Conservation (phyloP, 164 flowering plant genomes). For the Nelumbo lutea region DNA sequence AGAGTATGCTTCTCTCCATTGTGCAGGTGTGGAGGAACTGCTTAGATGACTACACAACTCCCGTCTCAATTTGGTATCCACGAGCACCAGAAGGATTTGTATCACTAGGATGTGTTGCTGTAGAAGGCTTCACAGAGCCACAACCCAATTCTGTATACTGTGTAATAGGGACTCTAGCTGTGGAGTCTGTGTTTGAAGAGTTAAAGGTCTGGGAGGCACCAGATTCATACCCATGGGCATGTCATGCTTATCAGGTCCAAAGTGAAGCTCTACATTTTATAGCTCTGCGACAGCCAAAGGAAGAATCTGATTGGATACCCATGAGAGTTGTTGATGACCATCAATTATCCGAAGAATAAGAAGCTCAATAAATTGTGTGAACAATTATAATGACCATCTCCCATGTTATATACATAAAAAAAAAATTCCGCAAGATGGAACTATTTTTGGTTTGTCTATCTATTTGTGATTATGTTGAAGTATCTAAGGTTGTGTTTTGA, state of each 20-base stretch:
- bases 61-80: slow-evolving; percentile 87
- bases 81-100: slow-evolving; percentile 88
- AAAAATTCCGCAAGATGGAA: not conserved
- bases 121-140: slow-evolving; percentile 66
- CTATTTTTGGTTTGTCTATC: too few relatives aligned
- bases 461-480: too few relatives aligned
- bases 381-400: not conserved
- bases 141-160: slow-evolving; percentile 46
- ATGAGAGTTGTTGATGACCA: slow-evolving; percentile 46
- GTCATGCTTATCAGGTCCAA: slow-evolving; percentile 76
- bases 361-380: not conserved
- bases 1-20: not conserved
- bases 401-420: not conserved
- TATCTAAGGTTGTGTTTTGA: too few relatives aligned
- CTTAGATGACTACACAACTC: slow-evolving; percentile 62
- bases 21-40: slow-evolving; percentile 97
- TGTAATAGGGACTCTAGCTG: slow-evolving; percentile 54
- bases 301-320: slow-evolving; percentile 79
- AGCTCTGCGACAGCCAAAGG: slow-evolving; percentile 62
- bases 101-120: slow-evolving; percentile 77
- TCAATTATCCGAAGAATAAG: slow-evolving; percentile 8
- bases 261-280: slow-evolving; percentile 91
- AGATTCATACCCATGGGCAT: slow-evolving; percentile 93
- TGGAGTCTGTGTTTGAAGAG: slow-evolving; percentile 71
- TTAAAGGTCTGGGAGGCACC: slow-evolving; percentile 75